Evolutionary conservation across 208 protist species (phyloP).

Genomic region (Sergeia podlipaevii): DNA sequence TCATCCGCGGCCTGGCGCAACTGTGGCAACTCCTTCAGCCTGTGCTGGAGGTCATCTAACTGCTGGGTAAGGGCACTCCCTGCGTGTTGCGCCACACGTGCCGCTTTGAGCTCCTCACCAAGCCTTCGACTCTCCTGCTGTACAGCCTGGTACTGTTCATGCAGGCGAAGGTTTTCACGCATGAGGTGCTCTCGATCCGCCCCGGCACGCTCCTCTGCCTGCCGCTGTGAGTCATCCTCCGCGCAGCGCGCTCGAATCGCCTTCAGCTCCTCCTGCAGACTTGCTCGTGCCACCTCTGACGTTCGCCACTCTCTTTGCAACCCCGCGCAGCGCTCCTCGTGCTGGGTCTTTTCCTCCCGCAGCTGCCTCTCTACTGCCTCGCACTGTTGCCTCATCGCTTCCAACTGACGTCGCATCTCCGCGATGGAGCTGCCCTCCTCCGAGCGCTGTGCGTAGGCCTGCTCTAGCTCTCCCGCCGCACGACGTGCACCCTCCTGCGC

Average conservation of each 20-base stretch:
- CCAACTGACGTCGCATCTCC: slow-evolving; percentile 17
- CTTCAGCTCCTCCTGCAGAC: slow-evolving; percentile 58
- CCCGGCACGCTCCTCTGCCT: slow-evolving; percentile 26
- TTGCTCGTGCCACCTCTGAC: slow-evolving; percentile 32
- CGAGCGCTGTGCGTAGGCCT: slow-evolving; percentile 14
- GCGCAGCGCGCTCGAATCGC: slow-evolving; percentile 29
- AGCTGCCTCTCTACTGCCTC: slow-evolving; percentile 25
- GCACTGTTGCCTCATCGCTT: slow-evolving; percentile 21
- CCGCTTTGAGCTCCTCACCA: slow-evolving; percentile 30
- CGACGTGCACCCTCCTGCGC: slow-evolving; percentile 19
- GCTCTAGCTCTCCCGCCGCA: slow-evolving; percentile 24
- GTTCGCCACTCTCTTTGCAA: slow-evolving; percentile 39
- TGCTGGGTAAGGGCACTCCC: slow-evolving; percentile 31
- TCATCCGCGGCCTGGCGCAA: slow-evolving; percentile 59
- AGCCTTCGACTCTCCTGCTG: slow-evolving; percentile 47
- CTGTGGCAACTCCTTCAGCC: slow-evolving; percentile 54
- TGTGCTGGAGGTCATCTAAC: slow-evolving; percentile 64
- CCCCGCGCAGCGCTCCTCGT: slow-evolving; percentile 22
- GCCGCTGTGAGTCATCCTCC: slow-evolving; percentile 29
- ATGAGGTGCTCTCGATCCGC: slow-evolving; percentile 61
- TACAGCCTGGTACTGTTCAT: slow-evolving; percentile 54
- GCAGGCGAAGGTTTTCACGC: slow-evolving; percentile 60
- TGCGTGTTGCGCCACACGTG: slow-evolving; percentile 19
- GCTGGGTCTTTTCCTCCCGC: slow-evolving; percentile 17
- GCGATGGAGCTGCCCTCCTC: slow-evolving; percentile 20